Conservation (phyloP, 2,329 filamentous ascomycete genomes). For the Spiromastix sp. region DNA sequence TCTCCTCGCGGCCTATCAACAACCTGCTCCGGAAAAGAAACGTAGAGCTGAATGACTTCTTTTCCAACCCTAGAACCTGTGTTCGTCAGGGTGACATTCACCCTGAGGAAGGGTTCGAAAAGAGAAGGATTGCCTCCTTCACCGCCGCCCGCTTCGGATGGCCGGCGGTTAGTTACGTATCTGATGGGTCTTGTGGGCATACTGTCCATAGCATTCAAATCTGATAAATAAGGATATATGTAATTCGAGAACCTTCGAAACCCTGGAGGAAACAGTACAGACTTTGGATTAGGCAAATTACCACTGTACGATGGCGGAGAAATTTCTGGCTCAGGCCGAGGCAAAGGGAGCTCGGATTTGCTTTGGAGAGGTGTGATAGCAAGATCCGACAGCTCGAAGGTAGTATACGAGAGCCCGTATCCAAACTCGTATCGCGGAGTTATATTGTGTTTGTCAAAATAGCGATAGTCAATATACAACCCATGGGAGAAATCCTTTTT, state of each 20-base stretch:
- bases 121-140: slow-evolving; percentile 50
- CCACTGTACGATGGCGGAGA: slow-evolving; percentile 46
- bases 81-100: slow-evolving; percentile 41
- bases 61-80: slow-evolving; percentile 39
- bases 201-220: slow-evolving; percentile 36
- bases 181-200: slow-evolving; percentile 44
- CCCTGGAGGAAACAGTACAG: slow-evolving; percentile 49
- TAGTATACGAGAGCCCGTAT: slow-evolving; percentile 73
- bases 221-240: slow-evolving; percentile 60
- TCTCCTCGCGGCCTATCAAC: slow-evolving; percentile 19
- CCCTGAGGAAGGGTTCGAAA: slow-evolving; percentile 41
- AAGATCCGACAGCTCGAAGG: slow-evolving; percentile 52
- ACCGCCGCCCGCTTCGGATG: slow-evolving; percentile 58
- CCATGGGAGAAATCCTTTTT: slow-evolving; percentile 79
- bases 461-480: slow-evolving; percentile 78
- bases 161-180: slow-evolving; percentile 40
- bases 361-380: slow-evolving; percentile 37
- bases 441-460: slow-evolving; percentile 69
- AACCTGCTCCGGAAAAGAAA: slow-evolving; percentile 34
- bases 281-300: slow-evolving; percentile 44
- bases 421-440: slow-evolving; percentile 77
- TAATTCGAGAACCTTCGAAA: slow-evolving; percentile 57
- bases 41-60: slow-evolving; percentile 47
- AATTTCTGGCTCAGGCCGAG: slow-evolving; percentile 30
- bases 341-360: slow-evolving; percentile 39